Base-by-base conservation (phyloP, 2,329 filamentous ascomycete genomes). In the Venturia carpophila region DNA sequence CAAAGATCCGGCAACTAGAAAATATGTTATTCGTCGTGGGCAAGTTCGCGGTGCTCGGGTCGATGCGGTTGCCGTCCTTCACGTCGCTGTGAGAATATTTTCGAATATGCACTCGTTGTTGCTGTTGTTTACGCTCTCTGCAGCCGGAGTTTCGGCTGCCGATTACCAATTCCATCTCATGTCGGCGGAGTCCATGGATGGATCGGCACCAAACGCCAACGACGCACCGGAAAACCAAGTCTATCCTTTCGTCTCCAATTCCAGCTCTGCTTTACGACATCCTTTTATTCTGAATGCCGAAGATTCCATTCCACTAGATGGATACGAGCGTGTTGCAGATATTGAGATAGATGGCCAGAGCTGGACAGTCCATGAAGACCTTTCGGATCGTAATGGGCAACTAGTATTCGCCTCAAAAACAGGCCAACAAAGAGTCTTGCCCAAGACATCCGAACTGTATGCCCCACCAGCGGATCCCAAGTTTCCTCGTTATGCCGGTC, bases 401-500 rank as follows among this genome's bases (percentile, higher is more conserved):
- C 1, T 64, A 37, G 63, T 64, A 0, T 64, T 64, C 24, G 39
- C 45, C 21, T 64, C 63, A 13, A 56, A 43, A 27, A 30, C 39
- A 24, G 63, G 49, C 11, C 11, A 43, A 30, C 49, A 64, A 27
- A 39, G 63, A 10, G 34, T 64, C 15, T 27, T 64, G 19, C 47
- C 34, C 21, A 56, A 60, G 34, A 64, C 63, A 15, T 30, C 63
- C 10, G 63, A 64, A 49, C 9, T 45, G 2, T 64, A 30, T 21
- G 52, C 15, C n/a, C 49, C 63, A 30, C 47, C 47, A 41, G 49
- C 49, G 10, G 39, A 60, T 34, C 34, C 49, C 1, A 34, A n/a
- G 41, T 62, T 62, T 39, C 64, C 64, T 27, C 34, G 27, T 24
- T 65, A 65, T 49, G 55, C 56, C 15, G 64, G 64, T 4, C 19